Conservation (phyloP, 768 basidiomycete species). For the Hemileccinum impolitum region DNA sequence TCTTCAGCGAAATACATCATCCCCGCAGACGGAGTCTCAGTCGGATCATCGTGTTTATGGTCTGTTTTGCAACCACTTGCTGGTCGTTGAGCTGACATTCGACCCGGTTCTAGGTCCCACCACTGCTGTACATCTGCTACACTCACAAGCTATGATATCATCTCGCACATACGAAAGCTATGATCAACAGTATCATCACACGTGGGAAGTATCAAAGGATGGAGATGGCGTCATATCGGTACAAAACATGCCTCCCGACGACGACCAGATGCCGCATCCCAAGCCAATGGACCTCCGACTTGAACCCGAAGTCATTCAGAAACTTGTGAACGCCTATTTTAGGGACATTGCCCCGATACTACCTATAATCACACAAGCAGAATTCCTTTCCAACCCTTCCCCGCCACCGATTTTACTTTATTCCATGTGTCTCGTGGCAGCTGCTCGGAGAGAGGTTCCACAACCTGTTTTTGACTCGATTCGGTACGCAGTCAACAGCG, state of each 20-base stretch:
- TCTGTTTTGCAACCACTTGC: constrained; percentile 32
- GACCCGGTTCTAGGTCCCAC: constrained; percentile 69
- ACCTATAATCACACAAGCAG: constrained; percentile 83
- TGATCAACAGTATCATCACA: constrained; percentile 84
- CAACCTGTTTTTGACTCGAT: constrained; percentile 88
- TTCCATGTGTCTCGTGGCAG: constrained; percentile 90
- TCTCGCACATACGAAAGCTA: constrained; percentile 83
- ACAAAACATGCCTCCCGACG: constrained; percentile 57
- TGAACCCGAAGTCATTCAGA: constrained; percentile 74
- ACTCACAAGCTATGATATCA: constrained; percentile 85
- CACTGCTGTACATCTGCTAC: constrained; percentile 79
- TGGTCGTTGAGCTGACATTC: constrained; percentile 25
- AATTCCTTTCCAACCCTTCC: constrained; percentile 74
- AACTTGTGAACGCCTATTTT: constrained; percentile 90
- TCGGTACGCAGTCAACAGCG: constrained; percentile 78
- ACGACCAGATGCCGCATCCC: constrained; percentile 50
- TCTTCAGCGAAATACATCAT: constrained; percentile 33
- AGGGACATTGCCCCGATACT: constrained; percentile 83
- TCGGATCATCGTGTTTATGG: constrained; percentile 65
- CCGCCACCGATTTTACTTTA: constrained; percentile 85
- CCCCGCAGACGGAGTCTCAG: constrained; percentile 47
- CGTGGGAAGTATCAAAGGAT: constrained; percentile 77
- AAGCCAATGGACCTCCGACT: constrained; percentile 71
- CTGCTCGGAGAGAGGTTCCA: constrained; percentile 79
- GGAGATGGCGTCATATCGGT: constrained; percentile 90